These are phyloP conservation scores for Phaffomyces thermotolerans DNA, from an alignment of 805 yeast species.

Conservation along the genomic window DNA sequence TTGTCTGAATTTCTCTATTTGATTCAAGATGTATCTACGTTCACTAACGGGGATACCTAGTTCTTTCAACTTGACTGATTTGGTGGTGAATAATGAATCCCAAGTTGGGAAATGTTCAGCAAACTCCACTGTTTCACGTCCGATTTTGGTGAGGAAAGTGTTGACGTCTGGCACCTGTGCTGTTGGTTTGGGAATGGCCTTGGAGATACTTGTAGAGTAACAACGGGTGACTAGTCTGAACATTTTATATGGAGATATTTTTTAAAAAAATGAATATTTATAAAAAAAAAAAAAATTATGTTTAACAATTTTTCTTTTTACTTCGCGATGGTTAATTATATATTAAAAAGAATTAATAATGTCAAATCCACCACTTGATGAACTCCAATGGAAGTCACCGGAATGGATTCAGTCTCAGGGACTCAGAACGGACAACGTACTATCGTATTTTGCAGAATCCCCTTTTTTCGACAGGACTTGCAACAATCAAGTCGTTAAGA, in stretches of 20 bases:
- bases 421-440: slow-evolving; percentile 78
- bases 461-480: slow-evolving; percentile 94
- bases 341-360: too few relatives aligned
- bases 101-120: slow-evolving; percentile 62
- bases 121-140: slow-evolving; percentile 65
- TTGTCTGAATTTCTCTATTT: slow-evolving; percentile 61
- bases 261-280: too few relatives aligned
- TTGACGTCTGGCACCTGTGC: slow-evolving; percentile 56
- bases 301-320: not conserved
- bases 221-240: slow-evolving; percentile 2
- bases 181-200: slow-evolving; percentile 42
- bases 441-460: slow-evolving; percentile 88
- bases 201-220: not conserved
- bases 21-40: slow-evolving; percentile 66
- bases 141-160: slow-evolving; percentile 70
- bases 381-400: slow-evolving; percentile 94
- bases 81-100: slow-evolving; percentile 55
- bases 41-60: slow-evolving; percentile 69
- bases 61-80: slow-evolving; percentile 53
- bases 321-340: too few relatives aligned
- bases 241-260: too few relatives aligned
- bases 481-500: slow-evolving; percentile 87
- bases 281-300: too few relatives aligned
- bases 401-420: slow-evolving; percentile 95
- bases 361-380: slow-evolving; percentile 50